phyloP scores from a whole-genome alignment of 306 rosid species.

The Citrullus mucosospermus region DNA sequence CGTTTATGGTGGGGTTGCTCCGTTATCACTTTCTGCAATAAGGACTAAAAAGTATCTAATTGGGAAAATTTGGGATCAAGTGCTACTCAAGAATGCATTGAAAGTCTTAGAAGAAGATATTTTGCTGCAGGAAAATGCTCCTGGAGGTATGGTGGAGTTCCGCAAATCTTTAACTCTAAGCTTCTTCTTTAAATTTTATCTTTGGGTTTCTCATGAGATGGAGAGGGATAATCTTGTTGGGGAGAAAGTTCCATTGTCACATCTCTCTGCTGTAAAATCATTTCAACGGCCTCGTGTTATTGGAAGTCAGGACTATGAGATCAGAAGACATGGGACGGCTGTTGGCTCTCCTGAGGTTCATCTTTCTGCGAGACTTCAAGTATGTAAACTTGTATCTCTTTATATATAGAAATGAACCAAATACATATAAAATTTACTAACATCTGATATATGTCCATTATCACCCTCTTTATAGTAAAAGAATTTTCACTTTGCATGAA shows the following conservation, averaged over 20 bases:
- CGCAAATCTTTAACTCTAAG: conserved; percentile 65
- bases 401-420: background rate
- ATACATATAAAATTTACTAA: background rate
- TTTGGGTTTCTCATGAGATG: conserved; percentile 86
- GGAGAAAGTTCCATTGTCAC: conserved; percentile 41
- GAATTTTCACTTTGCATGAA: background rate
- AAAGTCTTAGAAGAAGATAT: conserved; percentile 47
- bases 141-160: conserved; percentile 97
- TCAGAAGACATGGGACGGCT: conserved; percentile 66
- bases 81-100: conserved; percentile 54
- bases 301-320: conserved; percentile 81
- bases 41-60: conserved; percentile 54
- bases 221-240: conserved; percentile 21
- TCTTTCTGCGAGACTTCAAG: conserved; percentile 88
- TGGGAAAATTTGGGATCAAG: conserved; percentile 71
- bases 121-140: conserved; percentile 57
- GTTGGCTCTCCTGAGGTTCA: conserved; percentile 96
- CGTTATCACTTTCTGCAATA: conserved; percentile 51
- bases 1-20: conserved; percentile 93
- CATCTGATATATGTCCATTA: background rate
- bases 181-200: conserved; percentile 84
- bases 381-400: conserved; percentile 5
- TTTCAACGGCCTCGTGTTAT: conserved; percentile 62
- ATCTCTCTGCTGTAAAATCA: conserved; percentile 69
- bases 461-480: background rate